Conservation (phyloP, 805 yeast species). For the Blastobotrys americana region DNA sequence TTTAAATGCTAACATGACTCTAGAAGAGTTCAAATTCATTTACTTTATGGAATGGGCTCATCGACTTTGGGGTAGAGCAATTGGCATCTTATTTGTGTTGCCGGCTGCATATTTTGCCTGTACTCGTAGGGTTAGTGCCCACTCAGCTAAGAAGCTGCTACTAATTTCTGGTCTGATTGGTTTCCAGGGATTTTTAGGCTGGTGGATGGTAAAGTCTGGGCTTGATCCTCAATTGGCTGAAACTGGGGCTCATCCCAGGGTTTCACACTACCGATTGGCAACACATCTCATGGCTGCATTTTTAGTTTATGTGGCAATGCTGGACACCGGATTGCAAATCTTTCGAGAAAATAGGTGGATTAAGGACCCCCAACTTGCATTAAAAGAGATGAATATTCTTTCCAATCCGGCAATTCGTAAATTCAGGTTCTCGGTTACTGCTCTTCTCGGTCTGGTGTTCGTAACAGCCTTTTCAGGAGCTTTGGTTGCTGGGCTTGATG, state of each 20-base stretch:
- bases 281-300: constrained; percentile 94
- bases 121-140: constrained; percentile 55
- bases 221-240: constrained; percentile 70
- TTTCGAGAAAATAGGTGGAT: constrained; percentile 66
- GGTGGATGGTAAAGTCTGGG: constrained; percentile 99
- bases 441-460: constrained; percentile 63
- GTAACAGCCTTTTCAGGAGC: constrained; percentile 96
- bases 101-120: constrained; percentile 82
- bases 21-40: constrained; percentile 92
- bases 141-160: constrained; percentile 58
- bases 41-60: constrained; percentile 98
- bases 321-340: constrained; percentile 83
- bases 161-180: constrained; percentile 76
- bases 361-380: constrained; percentile 53
- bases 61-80: constrained; percentile 82
- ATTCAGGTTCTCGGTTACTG: constrained; percentile 49
- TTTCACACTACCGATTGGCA: constrained; percentile 88
- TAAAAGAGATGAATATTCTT: constrained; percentile 48
- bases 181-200: constrained; percentile 91
- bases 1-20: constrained; percentile 77
- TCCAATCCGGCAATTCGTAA: constrained; percentile 48
- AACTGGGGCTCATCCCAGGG: constrained; percentile 91
- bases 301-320: constrained; percentile 75
- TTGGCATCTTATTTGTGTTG: constrained; percentile 72
- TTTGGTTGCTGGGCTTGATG: constrained; percentile 96